These are phyloP conservation scores for Infundibulicybe gibba DNA, from an alignment of 768 basidiomycete species.

Conservation along the genomic window DNA sequence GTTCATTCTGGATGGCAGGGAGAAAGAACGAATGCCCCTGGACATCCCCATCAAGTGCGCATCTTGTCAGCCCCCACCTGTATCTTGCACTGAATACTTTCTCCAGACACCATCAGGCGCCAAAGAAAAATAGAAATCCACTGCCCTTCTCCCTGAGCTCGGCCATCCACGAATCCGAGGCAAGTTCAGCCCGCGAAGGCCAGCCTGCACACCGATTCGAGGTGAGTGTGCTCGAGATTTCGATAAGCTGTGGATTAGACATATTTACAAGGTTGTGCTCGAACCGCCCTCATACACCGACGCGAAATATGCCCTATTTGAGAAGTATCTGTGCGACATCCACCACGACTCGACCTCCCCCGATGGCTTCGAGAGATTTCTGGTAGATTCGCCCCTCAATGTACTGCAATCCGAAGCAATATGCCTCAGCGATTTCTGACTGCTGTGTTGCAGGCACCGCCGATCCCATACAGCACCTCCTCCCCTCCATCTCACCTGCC, in stretches of 20 bases:
- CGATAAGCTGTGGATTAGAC: no score
- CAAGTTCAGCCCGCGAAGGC: no score
- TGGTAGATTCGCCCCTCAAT: slow-evolving; percentile 73
- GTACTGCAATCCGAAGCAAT: slow-evolving; percentile 26
- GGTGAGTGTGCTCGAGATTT: no score
- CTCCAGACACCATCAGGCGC: no score
- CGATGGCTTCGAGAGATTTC: slow-evolving; percentile 62
- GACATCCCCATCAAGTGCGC: no score
- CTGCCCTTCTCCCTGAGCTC: no score
- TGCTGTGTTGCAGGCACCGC: slow-evolving; percentile 41
- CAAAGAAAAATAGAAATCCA: no score
- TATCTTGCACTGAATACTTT: no score
- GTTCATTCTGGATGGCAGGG: slow-evolving; percentile 48
- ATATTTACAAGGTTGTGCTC: slow-evolving; percentile 52
- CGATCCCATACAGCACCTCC: slow-evolving; percentile 53
- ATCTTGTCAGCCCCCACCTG: no score
- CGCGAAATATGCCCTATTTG: slow-evolving; percentile 80
- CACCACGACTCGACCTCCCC: slow-evolving; percentile 62
- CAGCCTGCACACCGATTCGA: no score
- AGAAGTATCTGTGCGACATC: slow-evolving; percentile 73
- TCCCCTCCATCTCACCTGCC: slow-evolving; percentile 59
- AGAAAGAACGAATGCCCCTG: no score
- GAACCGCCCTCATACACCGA: slow-evolving; percentile 73
- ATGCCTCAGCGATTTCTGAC: neutral
- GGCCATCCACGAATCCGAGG: no score